Percentiles rank a stretch among this genome's conserved stretches.
phyloP scores from a whole-genome alignment of 2,329 filamentous ascomycete species.

The Lachnellula occidentalis region DNA sequence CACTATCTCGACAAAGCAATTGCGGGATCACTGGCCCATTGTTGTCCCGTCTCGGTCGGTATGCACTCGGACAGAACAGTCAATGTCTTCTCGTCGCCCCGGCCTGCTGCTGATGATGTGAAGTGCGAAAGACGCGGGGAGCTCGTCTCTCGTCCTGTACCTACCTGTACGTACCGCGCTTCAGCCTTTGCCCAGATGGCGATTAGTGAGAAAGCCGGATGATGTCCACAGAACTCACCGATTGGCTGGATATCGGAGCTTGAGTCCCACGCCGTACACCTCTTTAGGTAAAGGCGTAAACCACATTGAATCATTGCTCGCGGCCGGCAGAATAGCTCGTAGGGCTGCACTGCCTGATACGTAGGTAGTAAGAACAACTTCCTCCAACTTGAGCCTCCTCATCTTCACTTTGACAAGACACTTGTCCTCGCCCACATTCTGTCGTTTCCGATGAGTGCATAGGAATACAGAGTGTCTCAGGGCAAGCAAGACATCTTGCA shows the following conservation, averaged over 20 bases:
- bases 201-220: too few relatives aligned
- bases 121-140: slow-evolving; percentile 2
- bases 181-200: not conserved
- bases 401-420: not conserved
- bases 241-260: too few relatives aligned
- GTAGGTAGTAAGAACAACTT: too few relatives aligned
- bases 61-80: not conserved
- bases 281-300: too few relatives aligned
- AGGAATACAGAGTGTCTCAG: not conserved
- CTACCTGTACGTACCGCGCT: not conserved
- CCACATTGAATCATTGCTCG: too few relatives aligned
- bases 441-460: slow-evolving; percentile 41
- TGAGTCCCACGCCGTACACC: too few relatives aligned
- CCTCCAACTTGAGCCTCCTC: too few relatives aligned
- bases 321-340: too few relatives aligned
- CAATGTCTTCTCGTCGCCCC: not conserved
- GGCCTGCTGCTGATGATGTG: not conserved
- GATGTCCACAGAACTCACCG: too few relatives aligned
- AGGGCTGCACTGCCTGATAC: too few relatives aligned
- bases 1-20: not conserved
- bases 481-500: not conserved
- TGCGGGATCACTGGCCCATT: slow-evolving; percentile 5
- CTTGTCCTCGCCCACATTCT: slow-evolving; percentile 32
- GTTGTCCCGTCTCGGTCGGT: not conserved
- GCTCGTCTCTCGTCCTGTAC: not conserved